Evolutionary conservation across 257 asterid species (phyloP).

Genomic region (Solanum neorickii): DNA sequence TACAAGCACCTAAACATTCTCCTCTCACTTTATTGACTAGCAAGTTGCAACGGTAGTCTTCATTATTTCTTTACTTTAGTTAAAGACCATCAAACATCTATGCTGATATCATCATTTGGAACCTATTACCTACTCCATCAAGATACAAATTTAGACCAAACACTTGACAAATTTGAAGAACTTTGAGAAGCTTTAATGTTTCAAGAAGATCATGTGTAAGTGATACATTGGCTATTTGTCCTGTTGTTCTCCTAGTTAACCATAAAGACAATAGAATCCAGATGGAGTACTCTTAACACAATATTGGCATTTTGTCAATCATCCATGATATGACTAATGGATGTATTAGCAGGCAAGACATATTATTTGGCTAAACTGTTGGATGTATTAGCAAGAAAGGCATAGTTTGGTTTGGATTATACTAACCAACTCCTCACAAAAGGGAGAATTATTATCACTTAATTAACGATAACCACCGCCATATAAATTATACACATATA

Average conservation of each 20-base stretch:
- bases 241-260: background rate
- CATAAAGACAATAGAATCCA: slow-evolving; percentile 3
- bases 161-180: background rate
- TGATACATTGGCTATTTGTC: background rate
- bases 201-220: background rate
- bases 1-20: background rate
- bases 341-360: background rate
- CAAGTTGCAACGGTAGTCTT: background rate
- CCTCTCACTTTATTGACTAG: background rate
- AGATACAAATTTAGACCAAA: background rate
- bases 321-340: background rate
- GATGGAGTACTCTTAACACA: background rate
- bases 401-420: background rate
- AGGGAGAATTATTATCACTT: background rate
- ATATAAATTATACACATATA: background rate
- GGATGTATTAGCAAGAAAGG: background rate
- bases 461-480: background rate
- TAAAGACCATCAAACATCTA: background rate
- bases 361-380: background rate
- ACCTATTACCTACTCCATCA: slow-evolving; percentile 58
- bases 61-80: background rate
- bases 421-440: background rate
- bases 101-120: slow-evolving; percentile 22
- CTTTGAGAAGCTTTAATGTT: background rate
- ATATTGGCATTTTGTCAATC: background rate